Conservation (phyloP, 495 filamentous ascomycete species). For the Xylaria venustula region DNA sequence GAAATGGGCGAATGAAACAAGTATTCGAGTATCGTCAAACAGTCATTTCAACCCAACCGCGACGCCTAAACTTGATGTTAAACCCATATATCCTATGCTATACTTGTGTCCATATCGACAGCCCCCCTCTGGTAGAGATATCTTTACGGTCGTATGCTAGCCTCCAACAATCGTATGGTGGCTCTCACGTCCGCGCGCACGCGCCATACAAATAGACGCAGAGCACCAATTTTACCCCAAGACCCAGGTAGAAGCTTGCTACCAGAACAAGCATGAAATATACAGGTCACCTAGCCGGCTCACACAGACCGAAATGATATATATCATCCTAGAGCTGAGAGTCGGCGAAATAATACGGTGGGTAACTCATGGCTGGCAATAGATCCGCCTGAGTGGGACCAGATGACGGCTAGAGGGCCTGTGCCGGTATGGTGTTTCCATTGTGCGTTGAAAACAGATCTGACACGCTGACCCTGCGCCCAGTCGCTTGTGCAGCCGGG, state of each 20-base stretch:
- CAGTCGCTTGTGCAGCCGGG: slow-evolving; percentile 10
- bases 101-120: neutral
- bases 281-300: neutral
- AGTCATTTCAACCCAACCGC: too few species aligned
- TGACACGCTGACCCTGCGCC: slow-evolving; percentile 23
- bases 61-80: neutral
- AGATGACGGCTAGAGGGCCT: too few species aligned
- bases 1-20: too few species aligned
- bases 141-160: neutral
- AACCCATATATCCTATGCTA: neutral
- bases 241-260: neutral
- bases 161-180: neutral
- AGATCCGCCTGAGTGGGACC: too few species aligned
- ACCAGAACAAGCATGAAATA: neutral
- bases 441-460: slow-evolving; percentile 21
- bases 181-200: neutral
- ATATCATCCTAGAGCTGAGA: neutral
- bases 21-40: too few species aligned
- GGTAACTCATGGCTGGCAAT: too few species aligned
- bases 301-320: neutral
- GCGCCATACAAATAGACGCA: neutral
- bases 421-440: neutral
- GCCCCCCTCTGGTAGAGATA: neutral
- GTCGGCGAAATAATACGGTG: neutral
- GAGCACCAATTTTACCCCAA: neutral